Evolutionary conservation across 352 stramenopile species (phyloP).

Genomic region (Phytophthora nicotianae): DNA sequence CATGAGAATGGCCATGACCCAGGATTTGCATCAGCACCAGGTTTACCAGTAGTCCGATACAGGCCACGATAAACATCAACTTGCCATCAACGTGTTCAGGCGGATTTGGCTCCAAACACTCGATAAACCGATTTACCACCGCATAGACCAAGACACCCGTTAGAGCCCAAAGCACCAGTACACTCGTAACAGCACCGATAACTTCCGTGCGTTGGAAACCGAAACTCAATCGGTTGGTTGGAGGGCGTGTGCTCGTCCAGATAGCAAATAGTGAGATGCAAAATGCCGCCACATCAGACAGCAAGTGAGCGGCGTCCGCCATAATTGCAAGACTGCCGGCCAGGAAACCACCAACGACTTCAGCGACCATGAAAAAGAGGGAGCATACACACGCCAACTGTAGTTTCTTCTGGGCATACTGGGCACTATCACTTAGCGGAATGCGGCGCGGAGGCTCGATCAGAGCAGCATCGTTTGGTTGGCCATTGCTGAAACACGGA

Average conservation of each 20-base stretch:
- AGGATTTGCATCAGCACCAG: conserved; percentile 92
- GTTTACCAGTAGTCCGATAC: conserved; percentile 95
- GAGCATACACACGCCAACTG: conserved; percentile 62
- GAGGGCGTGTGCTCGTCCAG: conserved; percentile 56
- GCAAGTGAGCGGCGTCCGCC: conserved; percentile 71
- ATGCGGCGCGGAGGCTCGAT: background rate
- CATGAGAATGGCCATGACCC: conserved; percentile 66
- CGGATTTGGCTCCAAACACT: conserved; percentile 69
- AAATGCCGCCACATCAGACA: conserved; percentile 66
- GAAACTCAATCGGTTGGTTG: conserved; percentile 82
- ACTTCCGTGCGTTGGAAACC: conserved; percentile 94
- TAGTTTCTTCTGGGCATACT: conserved; percentile 53
- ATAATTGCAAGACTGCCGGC: conserved; percentile 93
- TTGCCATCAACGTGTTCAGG: conserved; percentile 90
- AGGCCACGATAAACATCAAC: conserved; percentile 95
- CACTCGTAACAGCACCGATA: conserved; percentile 92
- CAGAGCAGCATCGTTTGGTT: background rate
- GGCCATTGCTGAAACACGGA: background rate
- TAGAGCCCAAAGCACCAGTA: conserved; percentile 92
- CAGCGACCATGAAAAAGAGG: conserved; percentile 92
- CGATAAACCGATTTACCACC: conserved; percentile 82
- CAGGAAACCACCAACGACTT: conserved; percentile 92
- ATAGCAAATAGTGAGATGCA: conserved; percentile 67
- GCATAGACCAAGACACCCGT: conserved; percentile 93
- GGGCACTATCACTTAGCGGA: conserved; percentile 27